phyloP scores from a whole-genome alignment of 495 filamentous ascomycete species.

The Delitschia confertaspora region DNA sequence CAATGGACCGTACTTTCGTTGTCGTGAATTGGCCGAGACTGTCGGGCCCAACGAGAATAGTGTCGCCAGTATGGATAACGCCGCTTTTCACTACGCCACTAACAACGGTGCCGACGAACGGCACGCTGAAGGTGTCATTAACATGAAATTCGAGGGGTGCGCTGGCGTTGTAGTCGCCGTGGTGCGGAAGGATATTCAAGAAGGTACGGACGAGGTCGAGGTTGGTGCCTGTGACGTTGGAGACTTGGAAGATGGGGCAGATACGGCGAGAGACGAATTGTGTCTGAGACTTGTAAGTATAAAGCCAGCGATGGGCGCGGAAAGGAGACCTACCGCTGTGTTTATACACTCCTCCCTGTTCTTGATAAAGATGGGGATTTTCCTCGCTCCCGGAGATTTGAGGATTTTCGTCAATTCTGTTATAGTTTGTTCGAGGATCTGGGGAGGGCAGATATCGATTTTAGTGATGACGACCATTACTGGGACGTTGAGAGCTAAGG shows the following conservation, averaged over 20 bases:
- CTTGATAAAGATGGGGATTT: constrained; percentile 97
- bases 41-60: constrained; percentile 84
- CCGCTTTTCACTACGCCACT: constrained; percentile 84
- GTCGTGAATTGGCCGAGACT: constrained; percentile 84
- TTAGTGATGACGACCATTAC: constrained; percentile 98
- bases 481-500: constrained; percentile 87
- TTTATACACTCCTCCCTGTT: constrained; percentile 84
- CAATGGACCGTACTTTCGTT: constrained; percentile 85
- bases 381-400: constrained; percentile 85
- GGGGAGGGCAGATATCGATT: constrained; percentile 95
- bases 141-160: constrained; percentile 91
- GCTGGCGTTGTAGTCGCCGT: constrained; percentile 82
- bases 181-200: constrained; percentile 89
- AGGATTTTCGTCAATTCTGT: constrained; percentile 85
- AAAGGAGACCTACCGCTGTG: constrained; percentile 49
- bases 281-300: constrained; percentile 37
- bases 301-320: background rate
- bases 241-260: constrained; percentile 95
- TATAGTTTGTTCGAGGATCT: constrained; percentile 90
- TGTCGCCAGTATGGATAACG: constrained; percentile 83
- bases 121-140: constrained; percentile 98
- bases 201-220: constrained; percentile 77
- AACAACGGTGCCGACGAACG: constrained; percentile 93
- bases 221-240: constrained; percentile 89
- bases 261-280: constrained; percentile 95